Conservation (phyloP, 164 flowering plant species). For the Kingdonia uniflora region DNA sequence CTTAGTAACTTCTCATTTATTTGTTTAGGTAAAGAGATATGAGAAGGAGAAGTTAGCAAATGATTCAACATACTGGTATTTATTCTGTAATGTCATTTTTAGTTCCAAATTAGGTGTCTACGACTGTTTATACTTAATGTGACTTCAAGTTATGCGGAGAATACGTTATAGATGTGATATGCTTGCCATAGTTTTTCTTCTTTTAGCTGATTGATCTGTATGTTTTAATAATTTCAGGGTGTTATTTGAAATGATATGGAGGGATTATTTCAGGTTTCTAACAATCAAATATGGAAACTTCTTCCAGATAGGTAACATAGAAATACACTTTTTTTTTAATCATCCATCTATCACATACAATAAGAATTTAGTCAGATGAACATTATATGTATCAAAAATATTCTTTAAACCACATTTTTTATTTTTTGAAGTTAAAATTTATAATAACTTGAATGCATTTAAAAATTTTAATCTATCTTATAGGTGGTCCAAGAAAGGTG, state of each 20-base stretch:
- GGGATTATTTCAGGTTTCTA: conserved; percentile 86
- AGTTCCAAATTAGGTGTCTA: neutral
- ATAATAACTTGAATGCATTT: too few relatives aligned
- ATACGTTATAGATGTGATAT: neutral
- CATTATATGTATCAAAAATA: too few relatives aligned
- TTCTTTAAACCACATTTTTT: too few relatives aligned
- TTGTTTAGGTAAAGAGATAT: conserved; percentile 70
- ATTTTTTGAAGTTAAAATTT: too few relatives aligned
- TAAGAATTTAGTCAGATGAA: too few relatives aligned
- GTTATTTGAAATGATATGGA: conserved; percentile 88
- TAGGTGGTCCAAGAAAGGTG: conserved; percentile 86
- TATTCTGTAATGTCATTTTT: neutral
- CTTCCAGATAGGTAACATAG: conserved; percentile 60
- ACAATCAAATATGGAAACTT: conserved; percentile 72
- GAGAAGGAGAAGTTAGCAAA: conserved; percentile 66
- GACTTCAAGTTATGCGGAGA: neutral
- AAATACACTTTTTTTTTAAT: too few relatives aligned
- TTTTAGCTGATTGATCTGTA: neutral
- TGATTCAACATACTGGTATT: conserved; percentile 88
- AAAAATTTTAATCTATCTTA: neutral
- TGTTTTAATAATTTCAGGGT: conserved; percentile 45
- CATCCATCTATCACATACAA: too few relatives aligned
- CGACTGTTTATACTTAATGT: neutral
- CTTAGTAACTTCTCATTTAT: conserved; percentile 1
- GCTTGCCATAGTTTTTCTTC: neutral